Evolutionary conservation across 1,284 basidiomycete species (phyloP), one percentile per base, ranked within the genome.

Genomic region (Marasmius sp.): DNA sequence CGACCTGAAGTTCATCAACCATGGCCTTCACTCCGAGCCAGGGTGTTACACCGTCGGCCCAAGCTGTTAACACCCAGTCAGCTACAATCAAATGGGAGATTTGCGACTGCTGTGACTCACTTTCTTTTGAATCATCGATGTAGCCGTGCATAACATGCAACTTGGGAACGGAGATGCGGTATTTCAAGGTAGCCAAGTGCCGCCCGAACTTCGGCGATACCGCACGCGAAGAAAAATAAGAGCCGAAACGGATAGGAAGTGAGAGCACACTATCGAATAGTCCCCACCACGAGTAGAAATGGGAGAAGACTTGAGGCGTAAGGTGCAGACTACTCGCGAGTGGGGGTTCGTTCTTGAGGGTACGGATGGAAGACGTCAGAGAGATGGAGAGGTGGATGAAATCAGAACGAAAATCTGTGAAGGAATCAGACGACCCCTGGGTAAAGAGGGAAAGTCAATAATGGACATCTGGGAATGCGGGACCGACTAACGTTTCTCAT

Each of bases 351-450:
- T 62, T 65, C 71, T 68, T 74, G 67, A 61, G 66, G 72, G 61
- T 69, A 67, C 60, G 73, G 64, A 67, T 68, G 4, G 85, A 88
- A 6, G 93, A 93, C 41, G 86, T 85, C 63, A 98, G 80, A 0
- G 95, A 98, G 52, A 97, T 82, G 0, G 95, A 95, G 59, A 97
- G 85, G 76, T 99, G 97, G 62, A 98, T 89, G 73, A 94, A 97
- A 75, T 98, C 91, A 8, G 95, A 97, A 38, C 97, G 88, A 77
- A 98, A 98, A 1, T 86, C 92, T 62, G 86, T 85, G 74, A 88
- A 98, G 0, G 95, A 96, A 76, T 99, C 96, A 43, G 81, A 75
- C 22, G 70, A 64, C 33, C 75, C 77, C 87, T 87, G 62, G 18
- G 34, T 55, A 58, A 51, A 36, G 57, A 9, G 50, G 41, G 10